Evolutionary conservation across 306 rosid genomes (phyloP), one percentile per base, ranked within the genome.

Genomic region (Carpinus viminea): DNA sequence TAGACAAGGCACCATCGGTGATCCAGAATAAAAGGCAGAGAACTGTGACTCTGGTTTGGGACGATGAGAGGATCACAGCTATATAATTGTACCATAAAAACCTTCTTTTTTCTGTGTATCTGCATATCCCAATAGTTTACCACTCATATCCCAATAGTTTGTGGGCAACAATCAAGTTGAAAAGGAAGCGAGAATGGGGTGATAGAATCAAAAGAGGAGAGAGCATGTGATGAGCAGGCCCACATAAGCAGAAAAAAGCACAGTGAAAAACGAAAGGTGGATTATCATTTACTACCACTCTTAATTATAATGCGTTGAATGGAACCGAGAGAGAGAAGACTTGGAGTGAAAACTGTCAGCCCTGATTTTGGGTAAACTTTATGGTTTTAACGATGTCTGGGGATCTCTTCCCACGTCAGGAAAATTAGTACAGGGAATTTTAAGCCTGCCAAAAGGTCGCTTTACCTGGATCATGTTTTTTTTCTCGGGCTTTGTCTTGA

Each of bases 161-260:
- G 81, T 57, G 71, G 71, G 65, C 52, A 2, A 21, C 51, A 72
- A 36, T 34, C 28, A 48, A 9, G 20, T 50, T 48, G n/a, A 2
- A 36, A 31, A 78, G 53, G 20, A 61, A 36, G 43, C 1, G 46
- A 51, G 56, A 46, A 66, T 46, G 16, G 16, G 73, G 50, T 68
- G 52, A 60, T 38, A 7, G 70, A 66, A 70, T 70, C 16, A 57
- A 77, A 68, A 71, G 68, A 54, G 20, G 69, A 0, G 69, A 0
- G 73, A 66, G 78, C 86, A 88, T 72, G 83, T 78, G 81, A 73
- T 43, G 80, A 31, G 64, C 68, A 70, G 86, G 70, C 78, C 83
- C 83, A 85, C 84, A 56, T 15, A 59, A 24, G 52, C 76, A 77
- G 78, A 80, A 78, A 76, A 80, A 78, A 81, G 77, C 70, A 53